phyloP scores from a whole-genome alignment of 345 rosid genomes.

The Atalantia buxifolia region DNA sequence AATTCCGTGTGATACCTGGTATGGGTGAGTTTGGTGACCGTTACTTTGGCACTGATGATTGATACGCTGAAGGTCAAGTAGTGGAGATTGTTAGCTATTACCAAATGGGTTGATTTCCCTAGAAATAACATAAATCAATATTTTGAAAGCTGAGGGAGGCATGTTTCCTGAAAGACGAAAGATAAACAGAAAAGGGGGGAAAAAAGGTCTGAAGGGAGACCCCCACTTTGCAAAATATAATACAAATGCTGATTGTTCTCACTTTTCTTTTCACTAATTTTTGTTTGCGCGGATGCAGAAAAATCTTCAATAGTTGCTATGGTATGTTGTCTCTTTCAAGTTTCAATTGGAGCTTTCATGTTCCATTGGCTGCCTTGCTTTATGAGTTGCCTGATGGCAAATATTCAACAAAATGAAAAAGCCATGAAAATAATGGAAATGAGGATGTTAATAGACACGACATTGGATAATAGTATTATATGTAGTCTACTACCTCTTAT shows the following conservation, averaged over 20 bases:
- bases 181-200: too few relatives aligned
- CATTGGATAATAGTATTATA: neutral
- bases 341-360: neutral
- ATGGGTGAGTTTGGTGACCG: conserved; percentile 99
- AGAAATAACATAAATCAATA: neutral
- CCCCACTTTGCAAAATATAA: neutral
- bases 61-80: conserved; percentile 9
- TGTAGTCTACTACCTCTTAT: neutral
- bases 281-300: neutral
- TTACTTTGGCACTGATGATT: conserved; percentile 97
- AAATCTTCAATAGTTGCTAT: neutral
- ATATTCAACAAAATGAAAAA: neutral
- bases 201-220: neutral
- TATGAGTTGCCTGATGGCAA: neutral
- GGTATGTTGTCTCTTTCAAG: neutral
- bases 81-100: conserved; percentile 1
- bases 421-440: neutral
- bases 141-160: neutral
- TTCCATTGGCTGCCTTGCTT: neutral
- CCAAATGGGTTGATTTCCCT: neutral
- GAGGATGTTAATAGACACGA: too few relatives aligned
- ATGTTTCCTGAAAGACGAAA: neutral
- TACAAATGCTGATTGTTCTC: neutral
- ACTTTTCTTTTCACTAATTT: neutral
- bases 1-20: conserved; percentile 92